Conservation (phyloP, 106 monocot species). For the Hemerocallis citrina region DNA sequence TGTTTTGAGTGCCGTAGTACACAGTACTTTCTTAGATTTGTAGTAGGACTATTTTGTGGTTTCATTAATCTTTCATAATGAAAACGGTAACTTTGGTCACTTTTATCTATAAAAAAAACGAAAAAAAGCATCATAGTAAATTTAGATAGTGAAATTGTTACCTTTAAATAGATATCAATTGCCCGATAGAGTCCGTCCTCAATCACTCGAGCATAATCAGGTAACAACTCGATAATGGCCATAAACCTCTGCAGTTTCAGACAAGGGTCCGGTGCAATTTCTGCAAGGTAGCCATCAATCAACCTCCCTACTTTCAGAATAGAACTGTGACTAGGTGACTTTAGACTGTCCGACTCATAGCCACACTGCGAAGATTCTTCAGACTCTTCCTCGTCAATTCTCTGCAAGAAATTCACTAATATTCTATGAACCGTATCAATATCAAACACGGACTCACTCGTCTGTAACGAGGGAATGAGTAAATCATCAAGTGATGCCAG, state of each 20-base stretch:
- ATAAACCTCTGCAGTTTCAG: slow-evolving; percentile 74
- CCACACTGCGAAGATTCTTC: slow-evolving; percentile 47
- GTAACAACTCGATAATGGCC: slow-evolving; percentile 78
- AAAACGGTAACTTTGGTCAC: no score
- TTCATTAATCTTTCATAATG: no score
- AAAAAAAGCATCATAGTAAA: no score
- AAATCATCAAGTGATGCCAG: slow-evolving; percentile 84
- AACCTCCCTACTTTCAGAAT: slow-evolving; percentile 84
- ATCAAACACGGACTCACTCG: slow-evolving; percentile 70
- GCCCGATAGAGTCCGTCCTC: slow-evolving; percentile 95
- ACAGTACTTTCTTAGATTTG: no score
- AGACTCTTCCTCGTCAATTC: slow-evolving; percentile 64
- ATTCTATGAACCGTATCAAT: slow-evolving; percentile 68
- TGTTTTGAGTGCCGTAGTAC: no score
- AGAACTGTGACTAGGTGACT: slow-evolving; percentile 28
- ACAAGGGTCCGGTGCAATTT: slow-evolving; percentile 86
- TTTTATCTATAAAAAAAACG: no score
- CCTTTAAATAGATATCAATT: slow-evolving; percentile 92
- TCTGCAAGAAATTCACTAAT: slow-evolving; percentile 72
- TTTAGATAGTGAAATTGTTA: slow-evolving; percentile 58
- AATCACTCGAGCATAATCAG: slow-evolving; percentile 83
- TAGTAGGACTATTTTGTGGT: no score
- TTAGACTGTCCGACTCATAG: slow-evolving; percentile 59
- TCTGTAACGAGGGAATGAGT: slow-evolving; percentile 65
- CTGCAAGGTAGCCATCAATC: slow-evolving; percentile 88